phyloP scores from a whole-genome alignment of 495 filamentous ascomycete species.

The Thermochaetoides thermophila region DNA sequence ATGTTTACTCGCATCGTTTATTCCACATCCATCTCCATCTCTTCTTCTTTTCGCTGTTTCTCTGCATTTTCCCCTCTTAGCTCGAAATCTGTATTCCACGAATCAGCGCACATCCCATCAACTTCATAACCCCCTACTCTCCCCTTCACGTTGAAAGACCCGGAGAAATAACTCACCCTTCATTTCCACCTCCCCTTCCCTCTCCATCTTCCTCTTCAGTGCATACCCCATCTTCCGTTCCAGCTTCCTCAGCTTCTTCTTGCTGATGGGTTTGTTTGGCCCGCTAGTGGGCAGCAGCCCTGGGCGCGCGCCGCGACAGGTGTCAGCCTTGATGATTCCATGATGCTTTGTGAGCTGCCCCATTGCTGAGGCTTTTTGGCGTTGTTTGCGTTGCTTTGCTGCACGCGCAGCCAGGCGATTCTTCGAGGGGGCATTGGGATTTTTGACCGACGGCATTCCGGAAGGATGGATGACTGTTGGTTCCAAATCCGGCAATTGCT shows the following conservation, averaged over 20 bases:
- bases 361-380: conserved; percentile 13
- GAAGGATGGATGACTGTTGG: too few relatives aligned
- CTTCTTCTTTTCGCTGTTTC: conserved; percentile 1
- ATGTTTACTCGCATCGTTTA: too few relatives aligned
- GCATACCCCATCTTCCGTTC: conserved; percentile 27
- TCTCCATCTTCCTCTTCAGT: conserved; percentile 26
- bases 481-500: not conserved
- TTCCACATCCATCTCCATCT: conserved; percentile 11
- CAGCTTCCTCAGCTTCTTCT: conserved; percentile 30
- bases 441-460: conserved; percentile 29
- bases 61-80: too few relatives aligned
- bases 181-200: conserved; percentile 26
- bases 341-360: too few relatives aligned
- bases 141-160: not conserved
- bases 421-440: conserved; percentile 31
- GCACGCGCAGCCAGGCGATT: conserved; percentile 25
- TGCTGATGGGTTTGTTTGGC: conserved; percentile 22
- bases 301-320: conserved; percentile 20
- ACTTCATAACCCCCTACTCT: too few relatives aligned
- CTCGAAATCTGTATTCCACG: too few relatives aligned
- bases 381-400: conserved; percentile 16
- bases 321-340: conserved; percentile 25
- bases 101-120: too few relatives aligned
- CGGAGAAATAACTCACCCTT: conserved; percentile 7
- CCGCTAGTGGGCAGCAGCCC: conserved; percentile 31